Evolutionary conservation across 1,284 basidiomycete genomes (phyloP).

Genomic region (Phylloporus sp.): DNA sequence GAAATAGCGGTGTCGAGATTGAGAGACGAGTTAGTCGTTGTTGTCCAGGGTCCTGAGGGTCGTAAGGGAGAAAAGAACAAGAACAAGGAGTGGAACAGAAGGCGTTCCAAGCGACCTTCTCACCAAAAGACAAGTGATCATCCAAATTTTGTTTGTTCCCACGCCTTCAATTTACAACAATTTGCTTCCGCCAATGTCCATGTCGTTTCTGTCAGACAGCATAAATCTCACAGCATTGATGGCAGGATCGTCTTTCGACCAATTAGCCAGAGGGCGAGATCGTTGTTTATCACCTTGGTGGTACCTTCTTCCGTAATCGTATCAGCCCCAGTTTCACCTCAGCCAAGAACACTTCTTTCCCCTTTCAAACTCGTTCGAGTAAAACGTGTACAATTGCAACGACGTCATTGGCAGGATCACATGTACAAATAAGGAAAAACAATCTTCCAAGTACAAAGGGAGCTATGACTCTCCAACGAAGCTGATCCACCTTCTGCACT

Average conservation of each 20-base stretch:
- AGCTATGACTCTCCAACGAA: constrained; percentile 8
- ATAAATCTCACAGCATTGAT: too few species aligned
- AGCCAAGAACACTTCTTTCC: too few species aligned
- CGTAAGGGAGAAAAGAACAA: constrained; percentile 30
- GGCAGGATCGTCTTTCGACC: too few species aligned
- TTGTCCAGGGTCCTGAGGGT: constrained; percentile 30
- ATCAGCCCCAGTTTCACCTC: too few species aligned
- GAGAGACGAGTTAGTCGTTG: constrained; percentile 18
- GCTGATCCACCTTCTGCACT: constrained; percentile 35
- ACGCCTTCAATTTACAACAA: constrained; percentile 28
- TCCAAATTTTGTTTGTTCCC: constrained; percentile 33
- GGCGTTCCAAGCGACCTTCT: constrained; percentile 19
- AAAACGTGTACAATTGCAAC: too few species aligned
- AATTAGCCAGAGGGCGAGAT: too few species aligned
- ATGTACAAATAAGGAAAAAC: background rate
- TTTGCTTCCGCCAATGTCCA: constrained; percentile 11
- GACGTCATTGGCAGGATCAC: background rate
- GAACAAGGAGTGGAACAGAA: constrained; percentile 1
- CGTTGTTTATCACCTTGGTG: too few species aligned
- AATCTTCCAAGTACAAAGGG: background rate
- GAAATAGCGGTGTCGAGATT: constrained; percentile 3
- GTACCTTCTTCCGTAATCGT: too few species aligned
- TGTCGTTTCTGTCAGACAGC: too few species aligned
- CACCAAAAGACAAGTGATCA: constrained; percentile 19
- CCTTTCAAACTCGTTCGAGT: too few species aligned